Base-by-base conservation (phyloP, 2,329 filamentous ascomycete genomes). In the Penicillium polonicum region DNA sequence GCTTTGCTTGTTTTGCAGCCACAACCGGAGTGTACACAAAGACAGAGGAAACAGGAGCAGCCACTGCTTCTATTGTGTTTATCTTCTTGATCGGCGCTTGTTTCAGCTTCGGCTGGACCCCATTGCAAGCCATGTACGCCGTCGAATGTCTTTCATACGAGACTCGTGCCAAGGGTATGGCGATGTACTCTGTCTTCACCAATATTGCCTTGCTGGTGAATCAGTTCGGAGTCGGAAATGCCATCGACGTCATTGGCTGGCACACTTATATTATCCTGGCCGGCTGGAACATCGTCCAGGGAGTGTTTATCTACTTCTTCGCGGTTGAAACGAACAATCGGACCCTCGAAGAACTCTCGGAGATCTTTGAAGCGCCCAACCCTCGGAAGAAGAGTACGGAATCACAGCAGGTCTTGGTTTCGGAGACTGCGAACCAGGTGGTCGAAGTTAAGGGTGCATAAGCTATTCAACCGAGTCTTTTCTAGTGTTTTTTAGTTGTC, bases 101-200 rank as follows among this genome's bases (percentile, higher is more conserved):
- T 27, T 85, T 79, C 70, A 81, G 79, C 1, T 70, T 84, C 59
- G 76, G 75, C 8, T 74, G 76, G 55, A 80, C 78, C 0, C 78
- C 78, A 2, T 67, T 80, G 39, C 76, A 78, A 66, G 72, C 74
- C 31, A 69, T 84, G 15, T 84, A 83, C 65, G 79, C 81, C 0
- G 81, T 83, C 48, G 82, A 84, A 64, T 79, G 80, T 15, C 74
- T 84, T 12, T 79, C 75, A 17, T 83, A 81, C 61, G 80, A 83
- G 66, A 82, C 80, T 64, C 77, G 82, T 52, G 82, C 80, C 51
- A 84, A 84, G 72, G 82, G 82, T 15, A 83, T 83, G 79, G 81
- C 79, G 2, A 79, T 83, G 63, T 78, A 68, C 67, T 78, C 71
- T 51, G 70, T 76, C 59, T 76, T 72, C 64, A 77, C 76, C 65